Base-by-base conservation (phyloP, 805 yeast species). In the Saturnispora halmiae region DNA sequence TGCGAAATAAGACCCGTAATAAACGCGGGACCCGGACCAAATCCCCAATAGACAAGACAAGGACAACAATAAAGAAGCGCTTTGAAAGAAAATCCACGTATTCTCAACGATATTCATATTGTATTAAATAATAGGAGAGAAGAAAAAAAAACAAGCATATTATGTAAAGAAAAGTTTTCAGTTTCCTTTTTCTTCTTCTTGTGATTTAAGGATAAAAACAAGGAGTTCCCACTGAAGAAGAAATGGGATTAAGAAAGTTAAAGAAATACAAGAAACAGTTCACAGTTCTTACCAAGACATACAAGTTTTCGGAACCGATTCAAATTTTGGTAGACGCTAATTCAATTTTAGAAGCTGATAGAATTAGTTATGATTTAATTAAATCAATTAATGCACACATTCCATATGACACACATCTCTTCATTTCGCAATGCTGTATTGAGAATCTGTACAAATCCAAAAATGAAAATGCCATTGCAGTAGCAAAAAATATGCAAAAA, bases 371-470 rank as follows among this genome's bases (percentile, higher is more conserved):
- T 58, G 87, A 90, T 59, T 62, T 92, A n/a, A 68, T 66, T n/a
- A 82, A 83, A 54, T 95, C 92, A 10, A 65, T 92, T 25, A 67
- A 75, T 43, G 67, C 92, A 46, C 85, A 95, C 0, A 64, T 90
- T 11, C 97, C 90, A 58, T 84, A 79, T 10, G 88, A 83, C 51
- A 75, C 79, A 24, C 92, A 90, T 54, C 83, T 85, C 16, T 74
- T 92, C 94, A 82, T 92, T 41, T 86, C 98, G 2, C 97, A 92
- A 60, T 92, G 98, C 58, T 83, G 95, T 52, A 85, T 92, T 71
- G 86, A 86, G 55, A 81, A 83, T 15, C 65, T 92, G 24, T 92
- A 92, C 59, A 70, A 70, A 34, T 69, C 81, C 4, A 73, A 74
- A 20, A 74, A 84, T 53, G 88, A 84, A 52, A 67, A 64, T 4